Percentiles rank a stretch among this genome's conserved stretches.
phyloP scores from a whole-genome alignment of 192 early-diverging fungal species.

The Backusella westeae region DNA sequence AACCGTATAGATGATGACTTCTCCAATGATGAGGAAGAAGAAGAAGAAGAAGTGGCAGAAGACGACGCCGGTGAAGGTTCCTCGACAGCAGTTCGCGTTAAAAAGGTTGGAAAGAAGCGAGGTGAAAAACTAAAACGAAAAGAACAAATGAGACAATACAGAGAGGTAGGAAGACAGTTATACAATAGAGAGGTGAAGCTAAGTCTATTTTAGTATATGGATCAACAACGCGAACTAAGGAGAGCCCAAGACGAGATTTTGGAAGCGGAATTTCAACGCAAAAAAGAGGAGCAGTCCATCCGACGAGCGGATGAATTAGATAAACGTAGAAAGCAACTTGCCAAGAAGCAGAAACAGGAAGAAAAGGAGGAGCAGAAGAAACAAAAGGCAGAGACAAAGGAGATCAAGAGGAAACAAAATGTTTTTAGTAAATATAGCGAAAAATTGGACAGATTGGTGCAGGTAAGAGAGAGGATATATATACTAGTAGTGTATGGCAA shows the following conservation, averaged over 20 bases:
- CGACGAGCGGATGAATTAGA: constrained; percentile 18
- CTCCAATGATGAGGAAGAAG: not conserved
- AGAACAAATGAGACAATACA: constrained; percentile 30
- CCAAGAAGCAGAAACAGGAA: constrained; percentile 4
- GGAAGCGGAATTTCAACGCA: constrained; percentile 17
- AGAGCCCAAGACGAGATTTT: constrained; percentile 15
- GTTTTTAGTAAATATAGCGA: constrained; percentile 18
- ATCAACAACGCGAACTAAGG: constrained; percentile 19
- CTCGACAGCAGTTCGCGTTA: constrained; percentile 10
- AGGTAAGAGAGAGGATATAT: not conserved
- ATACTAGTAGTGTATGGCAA: not conserved
- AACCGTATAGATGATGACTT: not conserved
- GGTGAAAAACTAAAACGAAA: constrained; percentile 24
- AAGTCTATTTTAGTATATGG: constrained; percentile 10
- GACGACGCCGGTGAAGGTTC: constrained; percentile 21
- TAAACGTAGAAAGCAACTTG: not conserved
- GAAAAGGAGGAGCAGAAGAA: constrained; percentile 8
- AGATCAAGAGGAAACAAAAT: constrained; percentile 10
- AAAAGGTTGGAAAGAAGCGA: constrained; percentile 21
- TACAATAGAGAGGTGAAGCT: not conserved
- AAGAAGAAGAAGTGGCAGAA: not conserved
- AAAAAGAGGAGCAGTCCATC: constrained; percentile 23
- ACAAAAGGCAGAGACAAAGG: constrained; percentile 3
- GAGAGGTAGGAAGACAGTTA: constrained; percentile 1
- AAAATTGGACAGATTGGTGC: constrained; percentile 6